Evolutionary conservation across 371 early-diverging fungal genomes (phyloP).

Genomic region (Aphelidium insulamus): DNA sequence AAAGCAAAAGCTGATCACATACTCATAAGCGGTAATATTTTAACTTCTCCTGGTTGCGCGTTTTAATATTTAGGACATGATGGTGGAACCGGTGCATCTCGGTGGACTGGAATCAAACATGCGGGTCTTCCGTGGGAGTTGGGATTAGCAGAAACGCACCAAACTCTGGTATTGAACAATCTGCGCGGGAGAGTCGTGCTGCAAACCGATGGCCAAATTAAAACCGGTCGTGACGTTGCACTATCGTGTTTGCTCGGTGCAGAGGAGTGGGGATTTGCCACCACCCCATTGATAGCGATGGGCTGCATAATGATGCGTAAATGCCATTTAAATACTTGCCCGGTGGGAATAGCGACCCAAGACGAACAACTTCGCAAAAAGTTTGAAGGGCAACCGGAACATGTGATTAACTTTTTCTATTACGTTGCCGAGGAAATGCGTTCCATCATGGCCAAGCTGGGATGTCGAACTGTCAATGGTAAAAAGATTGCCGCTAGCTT

Average conservation of each 20-base stretch:
- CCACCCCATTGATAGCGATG: constrained; percentile 86
- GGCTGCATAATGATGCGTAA: constrained; percentile 92
- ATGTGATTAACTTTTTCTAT: constrained; percentile 91
- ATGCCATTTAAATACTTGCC: constrained; percentile 81
- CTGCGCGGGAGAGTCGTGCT: constrained; percentile 81
- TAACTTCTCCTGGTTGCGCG: neutral
- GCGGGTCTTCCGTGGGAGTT: constrained; percentile 95
- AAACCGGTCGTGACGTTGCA: constrained; percentile 86
- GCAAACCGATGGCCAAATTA: constrained; percentile 93
- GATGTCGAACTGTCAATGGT: constrained; percentile 68
- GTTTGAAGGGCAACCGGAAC: constrained; percentile 80
- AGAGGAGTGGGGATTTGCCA: constrained; percentile 96
- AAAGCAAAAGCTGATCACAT: constrained; percentile 94
- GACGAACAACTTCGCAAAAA: constrained; percentile 78
- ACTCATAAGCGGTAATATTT: constrained; percentile 51
- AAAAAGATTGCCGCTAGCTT: too few relatives aligned
- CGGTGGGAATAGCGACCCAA: constrained; percentile 93
- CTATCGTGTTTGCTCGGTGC: constrained; percentile 88
- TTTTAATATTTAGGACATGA: constrained; percentile 35
- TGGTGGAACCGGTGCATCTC: constrained; percentile 92
- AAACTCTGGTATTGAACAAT: constrained; percentile 82
- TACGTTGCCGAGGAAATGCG: constrained; percentile 87
- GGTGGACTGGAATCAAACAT: constrained; percentile 94
- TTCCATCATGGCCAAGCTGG: constrained; percentile 73
- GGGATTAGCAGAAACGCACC: constrained; percentile 90